Conservation (phyloP, 768 basidiomycete genomes). For the Macrolepiota dolichaula region DNA sequence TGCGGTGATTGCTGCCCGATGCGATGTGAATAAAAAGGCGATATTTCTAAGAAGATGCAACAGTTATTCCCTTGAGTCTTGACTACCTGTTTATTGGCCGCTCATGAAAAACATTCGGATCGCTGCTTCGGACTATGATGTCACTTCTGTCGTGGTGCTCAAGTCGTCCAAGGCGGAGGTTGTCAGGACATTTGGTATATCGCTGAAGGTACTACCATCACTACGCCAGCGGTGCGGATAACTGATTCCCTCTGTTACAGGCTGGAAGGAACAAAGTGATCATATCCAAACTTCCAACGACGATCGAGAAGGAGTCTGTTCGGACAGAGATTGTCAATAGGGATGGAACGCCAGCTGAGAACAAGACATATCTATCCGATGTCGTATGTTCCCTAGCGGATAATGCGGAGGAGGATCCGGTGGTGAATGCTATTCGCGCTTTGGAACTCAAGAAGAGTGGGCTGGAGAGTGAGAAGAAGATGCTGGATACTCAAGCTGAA, state of each 20-base stretch:
- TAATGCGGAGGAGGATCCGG: conserved; percentile 17
- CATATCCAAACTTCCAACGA: conserved; percentile 44
- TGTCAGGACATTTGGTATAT: conserved; percentile 43
- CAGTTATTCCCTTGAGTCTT: neutral
- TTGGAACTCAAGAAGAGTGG: conserved; percentile 31
- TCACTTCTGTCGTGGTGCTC: conserved; percentile 56
- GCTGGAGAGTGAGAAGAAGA: conserved; percentile 34
- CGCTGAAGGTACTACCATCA: conserved; percentile 39
- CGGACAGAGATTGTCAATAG: conserved; percentile 48
- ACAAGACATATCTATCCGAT: conserved; percentile 38
- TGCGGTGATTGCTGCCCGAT: neutral
- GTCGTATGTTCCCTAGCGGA: conserved; percentile 41
- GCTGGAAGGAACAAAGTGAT: conserved; percentile 50
- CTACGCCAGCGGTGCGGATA: neutral
- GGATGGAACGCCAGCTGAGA: conserved; percentile 20
- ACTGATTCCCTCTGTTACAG: conserved; percentile 23
- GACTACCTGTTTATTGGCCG: neutral
- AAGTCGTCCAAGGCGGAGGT: conserved; percentile 56
- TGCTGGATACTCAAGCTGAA: conserved; percentile 37
- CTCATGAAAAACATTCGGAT: conserved; percentile 2
- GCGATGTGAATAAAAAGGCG: neutral
- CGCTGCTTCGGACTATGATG: conserved; percentile 35
- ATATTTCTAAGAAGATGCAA: neutral
- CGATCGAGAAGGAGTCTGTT: conserved; percentile 48
- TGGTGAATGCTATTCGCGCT: conserved; percentile 28